Base-by-base conservation (phyloP, 345 rosid species). In the Carallia pectinifolia region DNA sequence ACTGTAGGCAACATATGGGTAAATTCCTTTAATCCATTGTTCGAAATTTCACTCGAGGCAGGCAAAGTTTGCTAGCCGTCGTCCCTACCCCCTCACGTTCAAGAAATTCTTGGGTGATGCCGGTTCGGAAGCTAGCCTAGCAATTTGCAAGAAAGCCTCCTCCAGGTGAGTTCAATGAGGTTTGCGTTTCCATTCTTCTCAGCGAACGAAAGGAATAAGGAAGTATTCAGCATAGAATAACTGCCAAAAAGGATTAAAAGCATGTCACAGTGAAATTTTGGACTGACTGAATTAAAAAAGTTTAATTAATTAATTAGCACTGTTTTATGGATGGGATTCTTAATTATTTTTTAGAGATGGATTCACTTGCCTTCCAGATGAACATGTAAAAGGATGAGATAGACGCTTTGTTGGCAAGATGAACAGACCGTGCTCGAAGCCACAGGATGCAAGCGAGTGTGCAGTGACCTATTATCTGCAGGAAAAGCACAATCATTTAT, bases 331-430 rank as follows among this genome's bases (percentile, higher is more conserved):
- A 40, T 23, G 23, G 23, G 23, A 23, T 23, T 23, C 23, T 23
- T 23, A 23, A 23, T 23, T 23, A 23, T 23, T 23, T 23, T 23
- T 23, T 23, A 23, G 23, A 23, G 23, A 23, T 27, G 16, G 44
- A 31, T 50, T 64, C 65, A 77, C 71, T 74, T 33, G 29, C 84
- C 84, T 77, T 71, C 81, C 84, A 77, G 4, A 77, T 81, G 77
- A 81, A 75, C 81, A 77, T 72, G 50, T 77, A 77, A 62, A 77
- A 77, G 1, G 73, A 71, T 60, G 80, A 27, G n/a, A 63, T 54
- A 6, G 82, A 75, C 15, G 58, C 54, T 34, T 81, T 78, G 37
- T 65, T 54, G 0, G 72, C 52, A 3, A 78, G 58, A 66, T 78
- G 80, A 8, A 70, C 71, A 16, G 76, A 62, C 53, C 58, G 62